phyloP scores from a whole-genome alignment of 2,329 filamentous ascomycete species.

The Talaromyces pinophilus region DNA sequence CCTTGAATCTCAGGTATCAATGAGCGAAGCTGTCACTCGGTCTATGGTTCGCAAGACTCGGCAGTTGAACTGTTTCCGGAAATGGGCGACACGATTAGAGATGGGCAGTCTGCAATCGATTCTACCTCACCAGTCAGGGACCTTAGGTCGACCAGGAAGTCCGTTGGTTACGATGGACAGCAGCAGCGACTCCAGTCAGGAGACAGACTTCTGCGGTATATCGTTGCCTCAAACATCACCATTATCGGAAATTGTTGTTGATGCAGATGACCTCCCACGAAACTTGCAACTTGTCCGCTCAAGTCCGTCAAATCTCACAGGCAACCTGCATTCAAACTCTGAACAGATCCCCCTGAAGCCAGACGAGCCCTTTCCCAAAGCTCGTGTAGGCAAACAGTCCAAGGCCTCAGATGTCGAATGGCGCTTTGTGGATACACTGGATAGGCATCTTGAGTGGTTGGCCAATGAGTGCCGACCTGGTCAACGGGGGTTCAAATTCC shows the following conservation, averaged over 20 bases:
- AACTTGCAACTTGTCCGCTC: background rate
- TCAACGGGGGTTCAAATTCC: slow-evolving; percentile 43
- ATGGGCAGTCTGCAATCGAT: slow-evolving; percentile 29
- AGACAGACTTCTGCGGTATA: background rate
- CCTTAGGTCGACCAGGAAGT: slow-evolving; percentile 40
- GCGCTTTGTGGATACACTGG: slow-evolving; percentile 37
- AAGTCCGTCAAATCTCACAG: background rate
- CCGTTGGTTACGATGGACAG: slow-evolving; percentile 35
- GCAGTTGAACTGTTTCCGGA: slow-evolving; percentile 22
- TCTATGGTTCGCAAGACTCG: background rate
- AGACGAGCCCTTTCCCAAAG: background rate
- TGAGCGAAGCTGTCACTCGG: background rate
- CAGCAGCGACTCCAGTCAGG: slow-evolving; percentile 10
- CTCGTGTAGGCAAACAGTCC: background rate
- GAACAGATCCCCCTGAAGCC: background rate
- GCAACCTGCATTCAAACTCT: background rate
- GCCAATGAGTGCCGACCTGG: slow-evolving; percentile 42
- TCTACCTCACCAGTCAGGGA: slow-evolving; percentile 23
- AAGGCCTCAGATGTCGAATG: slow-evolving; percentile 39
- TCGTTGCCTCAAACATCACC: background rate
- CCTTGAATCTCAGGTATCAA: background rate
- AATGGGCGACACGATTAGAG: slow-evolving; percentile 44
- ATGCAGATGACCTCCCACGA: background rate
- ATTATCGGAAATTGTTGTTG: background rate
- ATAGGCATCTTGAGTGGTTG: slow-evolving; percentile 43